Conservation (phyloP, 805 yeast species). For the Ogataea nonfermentans region DNA sequence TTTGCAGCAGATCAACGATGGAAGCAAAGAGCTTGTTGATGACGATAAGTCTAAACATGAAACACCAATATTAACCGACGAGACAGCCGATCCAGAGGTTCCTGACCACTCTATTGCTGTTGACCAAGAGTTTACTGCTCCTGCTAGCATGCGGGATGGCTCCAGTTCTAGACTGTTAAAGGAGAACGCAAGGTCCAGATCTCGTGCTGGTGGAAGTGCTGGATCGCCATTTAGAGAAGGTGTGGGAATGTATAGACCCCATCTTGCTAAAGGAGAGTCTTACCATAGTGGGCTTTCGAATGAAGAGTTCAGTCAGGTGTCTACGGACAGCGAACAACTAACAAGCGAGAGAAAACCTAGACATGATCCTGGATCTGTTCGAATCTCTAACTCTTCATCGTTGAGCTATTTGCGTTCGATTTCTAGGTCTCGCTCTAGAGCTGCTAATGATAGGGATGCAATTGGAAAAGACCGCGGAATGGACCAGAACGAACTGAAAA, state of each 20-base stretch:
- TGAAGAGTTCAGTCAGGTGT: slow-evolving; percentile 31
- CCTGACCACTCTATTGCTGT: slow-evolving; percentile 38
- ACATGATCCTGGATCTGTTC: slow-evolving; percentile 35
- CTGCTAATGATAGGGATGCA: slow-evolving; percentile 35
- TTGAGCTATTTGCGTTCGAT: slow-evolving; percentile 61
- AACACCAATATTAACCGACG: slow-evolving; percentile 8
- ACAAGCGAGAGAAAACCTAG: slow-evolving; percentile 41
- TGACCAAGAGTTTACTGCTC: slow-evolving; percentile 40
- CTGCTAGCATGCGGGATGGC: slow-evolving; percentile 47
- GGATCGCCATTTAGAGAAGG: slow-evolving; percentile 30
- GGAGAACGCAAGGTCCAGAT: slow-evolving; percentile 24
- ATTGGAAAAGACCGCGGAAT: slow-evolving; percentile 26
- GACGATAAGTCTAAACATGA: slow-evolving; percentile 11
- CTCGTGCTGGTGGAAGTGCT: slow-evolving; percentile 13
- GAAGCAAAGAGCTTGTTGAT: slow-evolving; percentile 19
- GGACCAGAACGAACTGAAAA: slow-evolving; percentile 42
- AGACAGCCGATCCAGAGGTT: slow-evolving; percentile 22
- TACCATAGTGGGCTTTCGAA: slow-evolving; percentile 57
- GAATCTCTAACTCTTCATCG: slow-evolving; percentile 36
- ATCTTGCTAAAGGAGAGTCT: slow-evolving; percentile 75
- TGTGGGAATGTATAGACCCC: slow-evolving; percentile 45
- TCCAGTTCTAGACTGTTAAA: slow-evolving; percentile 31
- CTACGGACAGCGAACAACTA: slow-evolving; percentile 8
- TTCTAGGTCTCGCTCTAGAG: slow-evolving; percentile 62
- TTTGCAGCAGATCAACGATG: slow-evolving; percentile 33